These are phyloP conservation scores for Solanum hybrid DNA, from an alignment of 305 asterid species.

Conservation along the genomic window DNA sequence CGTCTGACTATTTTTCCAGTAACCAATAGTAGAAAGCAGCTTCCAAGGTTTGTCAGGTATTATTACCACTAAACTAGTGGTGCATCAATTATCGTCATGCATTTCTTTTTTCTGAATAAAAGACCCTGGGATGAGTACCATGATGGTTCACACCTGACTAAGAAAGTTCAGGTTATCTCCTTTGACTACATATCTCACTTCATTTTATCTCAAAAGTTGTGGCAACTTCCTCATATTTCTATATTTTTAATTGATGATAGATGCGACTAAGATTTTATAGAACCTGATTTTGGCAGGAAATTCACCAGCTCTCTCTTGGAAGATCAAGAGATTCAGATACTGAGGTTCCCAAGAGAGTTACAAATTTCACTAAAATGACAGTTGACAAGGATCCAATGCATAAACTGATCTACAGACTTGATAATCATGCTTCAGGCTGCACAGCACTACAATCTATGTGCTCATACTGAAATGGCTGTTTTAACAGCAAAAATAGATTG, in stretches of 20 bases:
- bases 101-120: not conserved
- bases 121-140: not conserved
- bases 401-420: not conserved
- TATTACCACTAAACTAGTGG: not conserved
- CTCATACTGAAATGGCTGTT: not conserved
- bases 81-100: not conserved
- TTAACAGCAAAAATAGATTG: constrained; percentile 3
- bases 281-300: not conserved
- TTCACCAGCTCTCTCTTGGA: not conserved
- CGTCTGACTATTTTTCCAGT: not conserved
- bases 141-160: not conserved
- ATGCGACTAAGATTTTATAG: not conserved
- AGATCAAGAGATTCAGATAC: not conserved
- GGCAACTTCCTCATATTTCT: not conserved
- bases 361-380: not conserved
- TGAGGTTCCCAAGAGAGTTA: not conserved
- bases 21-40: not conserved
- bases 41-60: not conserved
- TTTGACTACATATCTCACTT: not conserved
- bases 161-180: not conserved
- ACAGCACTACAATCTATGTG: constrained; percentile 4
- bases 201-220: not conserved
- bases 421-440: not conserved
- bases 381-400: not conserved
- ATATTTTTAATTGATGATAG: not conserved